Conservation (phyloP, 1,139 yeast genomes). For the Lodderomyces oxycetoniae region DNA sequence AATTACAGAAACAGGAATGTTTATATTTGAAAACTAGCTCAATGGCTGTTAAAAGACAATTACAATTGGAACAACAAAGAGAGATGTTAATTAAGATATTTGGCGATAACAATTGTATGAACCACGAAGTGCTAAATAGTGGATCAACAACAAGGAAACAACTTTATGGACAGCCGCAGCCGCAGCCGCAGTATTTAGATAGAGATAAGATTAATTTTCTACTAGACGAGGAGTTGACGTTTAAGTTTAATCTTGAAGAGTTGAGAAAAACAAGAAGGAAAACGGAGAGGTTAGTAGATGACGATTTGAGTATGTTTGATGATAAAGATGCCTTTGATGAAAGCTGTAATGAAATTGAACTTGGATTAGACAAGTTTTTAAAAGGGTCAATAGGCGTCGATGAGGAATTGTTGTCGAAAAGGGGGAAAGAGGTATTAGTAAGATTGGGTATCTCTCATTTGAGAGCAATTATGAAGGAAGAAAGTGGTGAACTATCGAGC, state of each 20-base stretch:
- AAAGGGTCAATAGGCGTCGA: constrained; percentile 10
- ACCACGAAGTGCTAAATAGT: constrained; percentile 26
- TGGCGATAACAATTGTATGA: constrained; percentile 30
- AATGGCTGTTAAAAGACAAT: constrained; percentile 33
- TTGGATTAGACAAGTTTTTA: constrained; percentile 8
- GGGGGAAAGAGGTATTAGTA: constrained; percentile 25
- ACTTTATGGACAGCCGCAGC: not conserved
- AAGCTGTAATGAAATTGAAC: constrained; percentile 5
- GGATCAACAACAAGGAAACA: constrained; percentile 31
- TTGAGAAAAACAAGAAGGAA: constrained; percentile 24
- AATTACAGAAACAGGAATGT: constrained; percentile 31
- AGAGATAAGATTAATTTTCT: constrained; percentile 35
- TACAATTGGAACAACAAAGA: constrained; percentile 40
- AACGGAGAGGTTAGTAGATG: constrained; percentile 14
- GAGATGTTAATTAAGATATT: constrained; percentile 36
- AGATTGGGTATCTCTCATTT: constrained; percentile 28
- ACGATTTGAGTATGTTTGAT: not conserved
- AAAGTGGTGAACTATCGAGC: constrained; percentile 5
- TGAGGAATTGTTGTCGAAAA: constrained; percentile 6
- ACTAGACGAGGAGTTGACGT: constrained; percentile 34
- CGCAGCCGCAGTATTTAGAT: constrained; percentile 29
- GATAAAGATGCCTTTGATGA: constrained; percentile 11
- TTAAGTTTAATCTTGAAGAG: constrained; percentile 19
- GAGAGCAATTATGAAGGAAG: constrained; percentile 27
- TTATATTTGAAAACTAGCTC: constrained; percentile 30